Evolutionary conservation across 345 rosid genomes (phyloP), one percentile per base, ranked within the genome.

Genomic region (Iberis pinnata): DNA sequence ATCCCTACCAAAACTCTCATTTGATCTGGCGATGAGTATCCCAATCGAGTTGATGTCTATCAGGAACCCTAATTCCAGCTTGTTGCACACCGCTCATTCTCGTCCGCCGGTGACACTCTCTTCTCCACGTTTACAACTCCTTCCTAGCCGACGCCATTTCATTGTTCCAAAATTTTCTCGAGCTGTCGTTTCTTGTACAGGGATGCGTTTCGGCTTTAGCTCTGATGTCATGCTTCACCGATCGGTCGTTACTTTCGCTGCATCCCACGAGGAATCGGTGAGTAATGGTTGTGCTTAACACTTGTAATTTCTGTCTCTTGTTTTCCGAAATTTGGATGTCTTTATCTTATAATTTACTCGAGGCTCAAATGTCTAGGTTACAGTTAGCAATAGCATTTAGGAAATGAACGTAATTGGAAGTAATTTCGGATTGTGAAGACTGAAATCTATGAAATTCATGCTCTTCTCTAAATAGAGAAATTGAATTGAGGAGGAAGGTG

Each of bases 191-290:
- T 59, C 72, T 3, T 59, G 50, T n/a, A 62, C 56, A 20, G 73
- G 65, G 2, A 61, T 71, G 0, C 72, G 64, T 57, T 40, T 70
- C 38, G 68, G 68, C 12, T 73, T 70, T 65, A 60, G 39, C 39
- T 54, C 39, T 20, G 26, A 39, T 0, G 29, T 25, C 41, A 48
- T 67, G 56, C 69, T 54, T 16, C 49, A 58, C 20, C 76, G 75
- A 2, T 67, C 72, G 52, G 59, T 58, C 51, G 64, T 75, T 12
- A 73, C 72, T 40, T 76, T 59, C 44, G 76, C 95, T 45, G 81
- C 88, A 7, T 75, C 96, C 14, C 83, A 70, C 48, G 84, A 83
- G 47, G 86, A 83, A 8, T 73, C 87, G 43, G 89, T 81, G 63
- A 66, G 77, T 56, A 15, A 7, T 27, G 39, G n/a, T 22, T 29